Conservation (phyloP, 2,329 filamentous ascomycete species). For the Verticillium klebahnii region DNA sequence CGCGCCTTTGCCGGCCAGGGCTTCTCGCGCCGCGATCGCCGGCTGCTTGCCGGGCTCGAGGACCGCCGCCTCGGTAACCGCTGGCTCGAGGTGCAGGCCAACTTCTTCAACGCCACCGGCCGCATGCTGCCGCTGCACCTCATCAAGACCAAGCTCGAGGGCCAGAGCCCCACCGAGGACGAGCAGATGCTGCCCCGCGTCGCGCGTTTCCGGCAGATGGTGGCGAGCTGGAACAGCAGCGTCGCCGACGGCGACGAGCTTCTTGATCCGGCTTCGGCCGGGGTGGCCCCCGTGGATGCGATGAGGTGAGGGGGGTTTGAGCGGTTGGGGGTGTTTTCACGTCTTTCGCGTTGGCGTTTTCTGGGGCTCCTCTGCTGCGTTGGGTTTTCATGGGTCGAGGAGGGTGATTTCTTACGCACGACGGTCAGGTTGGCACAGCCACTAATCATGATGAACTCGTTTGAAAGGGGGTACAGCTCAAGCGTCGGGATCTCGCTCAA, state of each 20-base stretch:
- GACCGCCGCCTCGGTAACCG: slow-evolving; percentile 24
- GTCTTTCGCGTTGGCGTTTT: not conserved
- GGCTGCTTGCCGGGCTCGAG: slow-evolving; percentile 29
- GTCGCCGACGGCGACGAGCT: slow-evolving; percentile 8
- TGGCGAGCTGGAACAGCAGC: slow-evolving; percentile 8
- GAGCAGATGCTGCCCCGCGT: slow-evolving; percentile 9
- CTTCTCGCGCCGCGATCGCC: slow-evolving; percentile 25
- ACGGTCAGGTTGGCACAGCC: no score
- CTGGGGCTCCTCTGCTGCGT: not conserved
- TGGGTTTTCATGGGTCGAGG: not conserved
- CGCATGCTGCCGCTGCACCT: slow-evolving; percentile 31
- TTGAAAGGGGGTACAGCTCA: no score
- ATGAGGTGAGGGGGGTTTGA: not conserved
- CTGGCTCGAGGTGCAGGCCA: slow-evolving; percentile 39
- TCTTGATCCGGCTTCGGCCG: slow-evolving; percentile 6
- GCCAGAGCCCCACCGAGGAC: slow-evolving; percentile 15
- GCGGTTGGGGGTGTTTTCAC: not conserved
- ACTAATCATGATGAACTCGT: no score
- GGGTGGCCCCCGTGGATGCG: slow-evolving; percentile 8
- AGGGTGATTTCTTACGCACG: no score
- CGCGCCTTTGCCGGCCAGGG: slow-evolving; percentile 15
- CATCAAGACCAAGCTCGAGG: slow-evolving; percentile 29
- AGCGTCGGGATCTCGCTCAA: no score
- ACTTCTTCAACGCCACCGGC: slow-evolving; percentile 38
- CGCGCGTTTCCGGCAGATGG: slow-evolving; percentile 5